A percentile compares a stretch with the other conserved stretches of the same genome.
Evolutionary conservation across 768 basidiomycete species (phyloP).

Genomic region (Rhodotorula babjevae): DNA sequence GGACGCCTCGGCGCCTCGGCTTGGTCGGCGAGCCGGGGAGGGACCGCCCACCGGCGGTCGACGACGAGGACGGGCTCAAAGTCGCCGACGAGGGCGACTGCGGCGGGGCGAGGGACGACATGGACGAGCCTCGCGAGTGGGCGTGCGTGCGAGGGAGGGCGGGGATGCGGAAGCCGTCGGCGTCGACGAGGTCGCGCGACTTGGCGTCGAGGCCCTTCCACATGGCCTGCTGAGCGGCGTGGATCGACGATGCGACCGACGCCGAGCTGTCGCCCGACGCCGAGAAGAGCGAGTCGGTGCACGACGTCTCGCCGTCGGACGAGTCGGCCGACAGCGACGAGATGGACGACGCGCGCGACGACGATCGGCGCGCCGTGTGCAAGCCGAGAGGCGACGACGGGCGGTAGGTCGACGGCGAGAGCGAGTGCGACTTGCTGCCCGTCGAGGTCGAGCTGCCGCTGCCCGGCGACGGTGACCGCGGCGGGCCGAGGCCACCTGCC

Average conservation of each 20-base stretch:
- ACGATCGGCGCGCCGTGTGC: constrained; percentile 17
- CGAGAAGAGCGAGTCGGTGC: constrained; percentile 34
- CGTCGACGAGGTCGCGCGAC: constrained; percentile 20
- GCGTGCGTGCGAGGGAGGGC: constrained; percentile 3
- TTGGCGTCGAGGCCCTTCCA: constrained; percentile 28
- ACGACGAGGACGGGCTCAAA: neutral
- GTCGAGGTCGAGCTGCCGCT: neutral
- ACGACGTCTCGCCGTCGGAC: constrained; percentile 23
- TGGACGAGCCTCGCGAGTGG: constrained; percentile 26
- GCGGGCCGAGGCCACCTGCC: neutral
- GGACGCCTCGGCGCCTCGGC: constrained; percentile 36
- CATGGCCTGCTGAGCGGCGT: neutral
- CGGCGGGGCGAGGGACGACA: constrained; percentile 17
- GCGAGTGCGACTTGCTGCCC: constrained; percentile 9
- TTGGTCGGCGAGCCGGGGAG: constrained; percentile 35
- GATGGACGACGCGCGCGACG: constrained; percentile 32
- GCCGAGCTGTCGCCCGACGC: constrained; percentile 17
- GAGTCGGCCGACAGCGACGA: constrained; percentile 22
- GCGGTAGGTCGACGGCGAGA: constrained; percentile 18
- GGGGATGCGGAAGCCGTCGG: constrained; percentile 26
- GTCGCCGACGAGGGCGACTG: constrained; percentile 10
- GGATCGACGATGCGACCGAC: neutral
- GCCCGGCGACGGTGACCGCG: neutral
- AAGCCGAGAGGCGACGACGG: constrained; percentile 29
- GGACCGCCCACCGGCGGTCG: constrained; percentile 18